phyloP scores from a whole-genome alignment of 345 rosid species.

The Boechera stricta region DNA sequence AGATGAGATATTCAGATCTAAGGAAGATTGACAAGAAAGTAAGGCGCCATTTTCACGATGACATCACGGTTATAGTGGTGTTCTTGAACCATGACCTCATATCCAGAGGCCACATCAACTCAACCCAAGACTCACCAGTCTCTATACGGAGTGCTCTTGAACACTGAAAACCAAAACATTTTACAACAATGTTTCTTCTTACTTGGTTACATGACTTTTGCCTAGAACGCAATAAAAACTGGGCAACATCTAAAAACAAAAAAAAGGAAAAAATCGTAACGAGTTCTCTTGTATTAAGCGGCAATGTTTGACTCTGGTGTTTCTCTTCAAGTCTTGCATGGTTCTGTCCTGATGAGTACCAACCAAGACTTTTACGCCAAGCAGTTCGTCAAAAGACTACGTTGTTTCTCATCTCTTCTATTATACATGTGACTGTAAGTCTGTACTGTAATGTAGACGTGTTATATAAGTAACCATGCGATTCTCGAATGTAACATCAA shows the following conservation, averaged over 20 bases:
- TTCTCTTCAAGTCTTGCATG: constrained; percentile 23
- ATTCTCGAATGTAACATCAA: not conserved
- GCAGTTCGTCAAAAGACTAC: not conserved
- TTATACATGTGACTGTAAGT: not conserved
- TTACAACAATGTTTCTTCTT: constrained; percentile 37
- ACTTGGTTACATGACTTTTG: constrained; percentile 42
- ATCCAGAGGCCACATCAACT: constrained; percentile 54
- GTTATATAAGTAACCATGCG: not conserved
- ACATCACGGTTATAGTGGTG: constrained; percentile 82
- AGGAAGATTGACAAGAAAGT: constrained; percentile 85
- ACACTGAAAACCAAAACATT: constrained; percentile 50
- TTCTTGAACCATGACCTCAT: constrained; percentile 86
- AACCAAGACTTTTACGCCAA: not conserved
- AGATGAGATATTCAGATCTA: constrained; percentile 90
- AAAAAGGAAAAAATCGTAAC: constrained; percentile 5
- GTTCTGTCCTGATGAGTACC: not conserved
- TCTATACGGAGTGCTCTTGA: constrained; percentile 70
- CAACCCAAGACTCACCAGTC: constrained; percentile 53
- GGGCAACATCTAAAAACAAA: constrained; percentile 22
- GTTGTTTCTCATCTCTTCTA: not conserved
- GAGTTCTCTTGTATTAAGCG: constrained; percentile 37
- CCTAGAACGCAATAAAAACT: constrained; percentile 31
- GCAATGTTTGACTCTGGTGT: constrained; percentile 23
- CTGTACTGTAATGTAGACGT: constrained; percentile 3
- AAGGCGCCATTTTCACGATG: constrained; percentile 95